These are phyloP conservation scores for Ogataea haglerorum DNA, from an alignment of 805 yeast species.

Conservation along the genomic window DNA sequence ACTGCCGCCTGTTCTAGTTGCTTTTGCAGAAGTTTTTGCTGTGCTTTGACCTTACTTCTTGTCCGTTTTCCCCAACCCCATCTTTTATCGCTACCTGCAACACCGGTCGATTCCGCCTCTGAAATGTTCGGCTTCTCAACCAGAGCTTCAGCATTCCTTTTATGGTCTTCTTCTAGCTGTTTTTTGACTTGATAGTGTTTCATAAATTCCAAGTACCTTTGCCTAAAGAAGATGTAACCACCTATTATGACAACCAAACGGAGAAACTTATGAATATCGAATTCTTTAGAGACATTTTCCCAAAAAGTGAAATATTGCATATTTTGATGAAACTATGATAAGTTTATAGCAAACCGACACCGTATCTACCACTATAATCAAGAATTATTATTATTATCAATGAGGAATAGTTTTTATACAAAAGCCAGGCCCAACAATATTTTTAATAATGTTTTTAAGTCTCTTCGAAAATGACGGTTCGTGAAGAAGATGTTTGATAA, in stretches of 20 bases:
- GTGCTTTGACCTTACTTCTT: constrained; percentile 53
- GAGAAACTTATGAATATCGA: constrained; percentile 45
- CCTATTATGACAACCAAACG: constrained; percentile 53
- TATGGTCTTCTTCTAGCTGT: constrained; percentile 46
- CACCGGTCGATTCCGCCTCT: constrained; percentile 18
- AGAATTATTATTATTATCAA: too few relatives aligned
- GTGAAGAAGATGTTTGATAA: too few relatives aligned
- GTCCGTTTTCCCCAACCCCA: constrained; percentile 85
- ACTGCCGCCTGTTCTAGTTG: constrained; percentile 42
- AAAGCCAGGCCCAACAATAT: too few relatives aligned
- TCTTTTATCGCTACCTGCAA: constrained; percentile 38
- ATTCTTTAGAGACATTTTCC: constrained; percentile 37
- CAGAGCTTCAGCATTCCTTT: constrained; percentile 36
- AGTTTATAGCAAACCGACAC: background rate
- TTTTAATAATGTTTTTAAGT: too few relatives aligned
- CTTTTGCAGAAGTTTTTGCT: constrained; percentile 52
- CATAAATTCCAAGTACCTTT: constrained; percentile 53
- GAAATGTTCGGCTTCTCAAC: constrained; percentile 34
- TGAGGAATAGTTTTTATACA: too few relatives aligned
- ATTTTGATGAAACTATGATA: background rate
- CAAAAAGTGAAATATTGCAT: constrained; percentile 18
- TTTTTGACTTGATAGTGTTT: constrained; percentile 49
- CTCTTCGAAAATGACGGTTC: too few relatives aligned
- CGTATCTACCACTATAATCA: too few relatives aligned
- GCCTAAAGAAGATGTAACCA: constrained; percentile 59